Percentiles rank a stretch among this genome's conserved stretches.
These are phyloP conservation scores for Solanum hybrid DNA, from an alignment of 305 asterid genomes.

Conservation along the genomic window DNA sequence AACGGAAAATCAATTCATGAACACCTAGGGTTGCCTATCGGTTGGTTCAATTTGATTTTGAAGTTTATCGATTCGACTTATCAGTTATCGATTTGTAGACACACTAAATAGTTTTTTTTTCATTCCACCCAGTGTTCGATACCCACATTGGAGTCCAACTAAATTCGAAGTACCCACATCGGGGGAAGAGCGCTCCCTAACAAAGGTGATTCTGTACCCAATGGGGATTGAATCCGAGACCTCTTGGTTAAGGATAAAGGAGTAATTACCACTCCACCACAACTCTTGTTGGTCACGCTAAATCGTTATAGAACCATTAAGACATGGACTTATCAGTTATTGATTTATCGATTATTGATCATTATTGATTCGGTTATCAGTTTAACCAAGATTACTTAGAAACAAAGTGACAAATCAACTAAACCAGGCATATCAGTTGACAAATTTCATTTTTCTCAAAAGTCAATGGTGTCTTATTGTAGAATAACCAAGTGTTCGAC, in stretches of 20 bases:
- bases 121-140: neutral
- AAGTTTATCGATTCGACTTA: neutral
- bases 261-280: too few species aligned
- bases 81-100: neutral
- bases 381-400: neutral
- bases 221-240: rapidly evolving
- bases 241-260: too few species aligned
- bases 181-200: too few species aligned
- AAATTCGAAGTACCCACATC: neutral
- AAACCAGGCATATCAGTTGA: neutral
- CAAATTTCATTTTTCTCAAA: neutral
- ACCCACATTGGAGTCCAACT: rapidly evolving
- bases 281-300: neutral
- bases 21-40: neutral
- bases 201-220: neutral
- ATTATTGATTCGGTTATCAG: too few species aligned
- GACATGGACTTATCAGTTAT: neutral
- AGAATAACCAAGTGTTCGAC: neutral
- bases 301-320: too few species aligned
- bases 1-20: neutral
- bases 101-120: too few species aligned
- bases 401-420: neutral
- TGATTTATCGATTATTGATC: too few species aligned
- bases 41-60: neutral
- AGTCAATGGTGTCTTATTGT: too few species aligned